A percentile compares a stretch with the other conserved stretches of the same genome.
Evolutionary conservation across 441 rosid genomes (phyloP).

Genomic region (Euphorbia corollata): DNA sequence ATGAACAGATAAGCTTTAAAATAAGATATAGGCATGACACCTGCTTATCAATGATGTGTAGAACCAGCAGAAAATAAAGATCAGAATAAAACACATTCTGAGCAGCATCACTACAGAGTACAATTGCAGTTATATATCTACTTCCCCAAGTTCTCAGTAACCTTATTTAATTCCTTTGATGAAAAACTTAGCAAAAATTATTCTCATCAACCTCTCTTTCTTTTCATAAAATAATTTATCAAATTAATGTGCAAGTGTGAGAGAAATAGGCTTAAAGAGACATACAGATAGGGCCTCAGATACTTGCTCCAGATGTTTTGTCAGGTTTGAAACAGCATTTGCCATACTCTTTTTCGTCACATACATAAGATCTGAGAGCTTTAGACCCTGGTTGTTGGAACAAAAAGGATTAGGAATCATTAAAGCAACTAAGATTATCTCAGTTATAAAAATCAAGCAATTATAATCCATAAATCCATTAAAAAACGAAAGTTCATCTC

Average conservation of each 20-base stretch:
- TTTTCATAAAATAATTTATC: neutral
- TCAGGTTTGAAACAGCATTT: constrained; percentile 9
- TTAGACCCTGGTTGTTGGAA: constrained; percentile 47
- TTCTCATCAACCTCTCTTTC: neutral
- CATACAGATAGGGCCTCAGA: constrained; percentile 71
- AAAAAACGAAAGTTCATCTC: neutral
- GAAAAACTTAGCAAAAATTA: neutral
- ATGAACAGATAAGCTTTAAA: neutral
- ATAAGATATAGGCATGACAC: neutral
- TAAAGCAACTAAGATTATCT: constrained; percentile 6
- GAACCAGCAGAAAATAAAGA: constrained; percentile 9
- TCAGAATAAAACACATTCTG: neutral
- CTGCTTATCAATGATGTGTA: neutral
- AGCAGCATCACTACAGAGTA: neutral
- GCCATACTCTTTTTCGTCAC: constrained; percentile 79
- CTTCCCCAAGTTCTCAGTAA: neutral
- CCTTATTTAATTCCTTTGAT: neutral
- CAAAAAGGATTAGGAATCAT: constrained; percentile 16
- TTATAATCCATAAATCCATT: neutral
- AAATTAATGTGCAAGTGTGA: neutral
- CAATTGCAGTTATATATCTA: neutral
- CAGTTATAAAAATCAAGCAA: neutral
- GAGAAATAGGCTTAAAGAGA: constrained; percentile 19
- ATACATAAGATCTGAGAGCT: constrained; percentile 81
- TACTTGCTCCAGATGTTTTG: constrained; percentile 72